Base-by-base conservation (phyloP, 768 basidiomycete species). In the Suillus alpinus region DNA sequence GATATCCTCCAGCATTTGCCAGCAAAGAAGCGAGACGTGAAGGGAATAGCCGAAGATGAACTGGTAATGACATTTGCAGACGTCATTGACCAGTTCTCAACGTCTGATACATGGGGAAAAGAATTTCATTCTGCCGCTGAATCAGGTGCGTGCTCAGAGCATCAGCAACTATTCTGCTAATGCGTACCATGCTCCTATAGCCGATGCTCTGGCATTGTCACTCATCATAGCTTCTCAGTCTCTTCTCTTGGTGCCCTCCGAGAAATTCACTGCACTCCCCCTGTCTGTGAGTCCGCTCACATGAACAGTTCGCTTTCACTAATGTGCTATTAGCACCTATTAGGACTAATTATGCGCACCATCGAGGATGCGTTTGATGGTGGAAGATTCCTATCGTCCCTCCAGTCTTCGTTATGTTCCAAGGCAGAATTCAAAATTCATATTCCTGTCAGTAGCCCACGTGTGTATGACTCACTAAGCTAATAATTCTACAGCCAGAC, bases 11-110 rank as follows among this genome's bases (percentile, higher is more conserved):
- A 77, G 62, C 61, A 53, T 44, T 14, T 73, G 75, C 65, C 66
- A 69, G 53, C 71, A 65, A 59, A 70, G 62, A 56, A 71, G 29
- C 66, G 69, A 14, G 68, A 69, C n/a, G 70, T 72, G 9, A 77
- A 80, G 49, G 73, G 75, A 4, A 68, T 67, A 46, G 80, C 87
- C 10, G 87, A 92, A 70, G 82, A 88, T 58, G 87, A 90, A 66
- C 69, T 85, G 29, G 76, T 92, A 34, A 76, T 93, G 31, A 83
- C 88, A 3, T 76, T 91, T 31, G 90, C 91, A 8, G 90, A 92
- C 68, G 81, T 88, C 26, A 82, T 92, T 70, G 90, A 92, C 65
- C 73, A 80, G 12, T 85, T 87, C 62, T 65, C 68, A 18, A 69
- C 68, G 7, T 73, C 76, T 5, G 72, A 70, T 51, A 77, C 77